Conservation (phyloP, 2,329 filamentous ascomycete species). For the Ophiostoma angusticollis region DNA sequence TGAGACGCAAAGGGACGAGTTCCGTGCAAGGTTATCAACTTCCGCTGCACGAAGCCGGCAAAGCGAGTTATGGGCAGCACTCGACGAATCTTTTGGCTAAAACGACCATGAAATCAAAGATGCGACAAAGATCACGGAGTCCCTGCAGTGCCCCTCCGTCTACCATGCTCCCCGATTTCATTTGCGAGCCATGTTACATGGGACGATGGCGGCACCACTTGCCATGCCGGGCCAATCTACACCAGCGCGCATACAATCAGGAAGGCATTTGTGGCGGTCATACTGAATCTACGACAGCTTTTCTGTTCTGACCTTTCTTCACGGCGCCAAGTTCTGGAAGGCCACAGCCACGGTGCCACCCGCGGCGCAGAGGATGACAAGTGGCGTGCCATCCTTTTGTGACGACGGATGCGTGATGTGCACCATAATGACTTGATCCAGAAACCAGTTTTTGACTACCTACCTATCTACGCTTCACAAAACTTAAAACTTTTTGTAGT, state of each 20-base stretch:
- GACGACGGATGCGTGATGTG: no score
- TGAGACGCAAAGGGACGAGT: not conserved
- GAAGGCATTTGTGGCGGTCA: slow-evolving; percentile 36
- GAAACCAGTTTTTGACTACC: no score
- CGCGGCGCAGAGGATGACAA: slow-evolving; percentile 6
- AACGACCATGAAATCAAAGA: not conserved
- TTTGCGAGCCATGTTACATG: not conserved
- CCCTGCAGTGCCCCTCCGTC: no score
- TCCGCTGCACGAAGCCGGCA: not conserved
- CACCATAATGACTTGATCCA: no score
- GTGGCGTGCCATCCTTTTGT: no score
- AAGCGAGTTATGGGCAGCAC: slow-evolving; percentile 27
- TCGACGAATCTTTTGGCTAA: slow-evolving; percentile 32
- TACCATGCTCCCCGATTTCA: no score
- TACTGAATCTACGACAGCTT: slow-evolving; percentile 38
- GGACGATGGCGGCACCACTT: no score
- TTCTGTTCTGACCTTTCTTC: slow-evolving; percentile 29
- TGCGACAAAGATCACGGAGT: not conserved
- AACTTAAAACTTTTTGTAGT: no score
- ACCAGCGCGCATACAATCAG: no score
- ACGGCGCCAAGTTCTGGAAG: slow-evolving; percentile 36
- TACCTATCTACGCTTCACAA: no score
- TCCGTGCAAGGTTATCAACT: not conserved
- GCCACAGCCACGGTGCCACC: slow-evolving; percentile 28
- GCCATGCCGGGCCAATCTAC: no score